Evolutionary conservation across 352 stramenopile species (phyloP), one percentile per base, ranked within the genome.

Genomic region (Phytophthora cryptogea): DNA sequence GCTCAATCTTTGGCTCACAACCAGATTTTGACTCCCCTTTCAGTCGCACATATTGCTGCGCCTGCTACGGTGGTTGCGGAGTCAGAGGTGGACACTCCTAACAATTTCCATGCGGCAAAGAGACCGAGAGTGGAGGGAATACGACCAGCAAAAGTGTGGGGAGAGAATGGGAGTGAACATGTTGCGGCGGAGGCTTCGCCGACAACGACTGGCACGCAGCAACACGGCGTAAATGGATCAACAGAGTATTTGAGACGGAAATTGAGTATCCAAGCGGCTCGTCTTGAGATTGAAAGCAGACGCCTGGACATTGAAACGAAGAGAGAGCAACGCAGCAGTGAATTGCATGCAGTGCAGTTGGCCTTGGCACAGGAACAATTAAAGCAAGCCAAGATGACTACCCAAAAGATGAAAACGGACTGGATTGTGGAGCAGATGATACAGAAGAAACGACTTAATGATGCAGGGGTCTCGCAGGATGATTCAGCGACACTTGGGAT

Each of bases 401-500:
- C 72, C 7, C 72, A 83, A 41, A 85, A 83, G 58, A 69, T 82
- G 43, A 78, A 71, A 41, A 66, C 54, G 3, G 72, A 85, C 50
- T 83, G 72, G 76, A 56, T 83, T 47, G 59, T 83, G 17, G 72
- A 85, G n/a, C 73, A 83, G 51, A 58, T 74, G 53, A 47, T 85
- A 33, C 76, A 85, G 23, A 85, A 82, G 59, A 85, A 85, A 36
- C 54, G 70, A 17, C 50, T 85, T 8, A 67, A 54, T 28, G 73
- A 83, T 27, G 76, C 76, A 13, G 70, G 73, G 5, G 73, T 83
- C 33, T 75, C 70, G 14, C 58, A 75, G 14, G 59, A 77, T 26
- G 70, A 83, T 27, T 61, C 67, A 11, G 45, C 70, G 8, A 5
- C 51, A 16, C 64, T 72, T 45, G 59, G 59, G 40, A 61, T 68